A percentile compares a stretch with the other conserved stretches of the same genome.
Evolutionary conservation across 805 yeast genomes (phyloP).

Genomic region (Babjeviella inositovora): DNA sequence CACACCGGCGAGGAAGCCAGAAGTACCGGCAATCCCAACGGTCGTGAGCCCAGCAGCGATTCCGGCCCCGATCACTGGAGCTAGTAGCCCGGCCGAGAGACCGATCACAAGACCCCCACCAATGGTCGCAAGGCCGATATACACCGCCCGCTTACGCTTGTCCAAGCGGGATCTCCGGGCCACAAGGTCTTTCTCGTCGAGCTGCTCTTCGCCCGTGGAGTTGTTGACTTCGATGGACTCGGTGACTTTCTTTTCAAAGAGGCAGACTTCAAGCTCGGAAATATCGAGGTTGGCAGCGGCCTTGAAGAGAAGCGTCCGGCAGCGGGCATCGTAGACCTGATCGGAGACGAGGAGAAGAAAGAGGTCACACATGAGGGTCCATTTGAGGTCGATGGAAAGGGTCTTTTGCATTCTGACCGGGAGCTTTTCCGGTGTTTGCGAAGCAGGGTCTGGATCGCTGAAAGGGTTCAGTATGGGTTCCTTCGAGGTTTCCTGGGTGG

Average conservation of each 20-base stretch:
- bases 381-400: constrained; percentile 61
- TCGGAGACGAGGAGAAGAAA: constrained; percentile 69
- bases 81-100: constrained; percentile 84
- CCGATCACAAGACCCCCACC: constrained; percentile 95
- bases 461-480: too few species aligned
- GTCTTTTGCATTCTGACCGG: too few species aligned
- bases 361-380: constrained; percentile 90
- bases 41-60: constrained; percentile 94
- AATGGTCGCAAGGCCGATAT: constrained; percentile 87
- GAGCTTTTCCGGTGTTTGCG: too few species aligned
- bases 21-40: constrained; percentile 86
- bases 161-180: constrained; percentile 55
- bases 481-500: too few species aligned
- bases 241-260: constrained; percentile 82
- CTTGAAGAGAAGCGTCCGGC: constrained; percentile 57
- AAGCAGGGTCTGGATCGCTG: too few species aligned
- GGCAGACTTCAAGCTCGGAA: constrained; percentile 52
- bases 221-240: constrained; percentile 85
- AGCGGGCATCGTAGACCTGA: constrained; percentile 79
- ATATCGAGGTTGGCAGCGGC: constrained; percentile 54
- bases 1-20: constrained; percentile 86
- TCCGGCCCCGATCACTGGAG: constrained; percentile 98
- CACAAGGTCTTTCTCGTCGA: constrained; percentile 59
- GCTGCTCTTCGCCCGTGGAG: constrained; percentile 52
- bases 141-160: constrained; percentile 54